Conservation (phyloP, 129 eudicot genomes). For the Chrysanthemum makinoi region DNA sequence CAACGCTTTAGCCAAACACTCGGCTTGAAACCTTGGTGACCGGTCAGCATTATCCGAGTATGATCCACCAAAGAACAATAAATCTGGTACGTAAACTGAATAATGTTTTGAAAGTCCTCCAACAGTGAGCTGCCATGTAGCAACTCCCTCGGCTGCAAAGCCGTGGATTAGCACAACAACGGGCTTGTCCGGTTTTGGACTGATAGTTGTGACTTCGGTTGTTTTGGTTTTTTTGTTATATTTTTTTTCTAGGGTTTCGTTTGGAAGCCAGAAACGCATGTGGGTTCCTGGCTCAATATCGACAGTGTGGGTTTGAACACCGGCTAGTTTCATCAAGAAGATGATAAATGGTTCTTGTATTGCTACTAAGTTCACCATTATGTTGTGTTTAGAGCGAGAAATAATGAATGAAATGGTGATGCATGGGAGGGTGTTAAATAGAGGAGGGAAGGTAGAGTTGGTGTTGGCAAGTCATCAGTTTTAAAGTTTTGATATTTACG, state of each 20-base stretch:
- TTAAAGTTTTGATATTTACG: not conserved
- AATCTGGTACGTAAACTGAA: conserved; percentile 87
- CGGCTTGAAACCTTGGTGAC: conserved; percentile 85
- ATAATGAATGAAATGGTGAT: not conserved
- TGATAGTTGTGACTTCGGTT: conserved; percentile 6
- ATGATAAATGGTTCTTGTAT: conserved; percentile 59
- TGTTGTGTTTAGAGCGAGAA: not conserved
- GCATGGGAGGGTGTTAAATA: conserved; percentile 15
- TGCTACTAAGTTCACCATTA: conserved; percentile 88
- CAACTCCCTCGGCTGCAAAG: conserved; percentile 84
- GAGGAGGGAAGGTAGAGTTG: conserved; percentile 31
- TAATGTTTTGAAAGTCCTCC: conserved; percentile 60
- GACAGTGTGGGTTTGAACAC: conserved; percentile 51
- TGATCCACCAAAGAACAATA: conserved; percentile 85
- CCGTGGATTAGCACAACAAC: conserved; percentile 79
- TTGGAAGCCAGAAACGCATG: conserved; percentile 81
- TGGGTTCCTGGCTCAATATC: conserved; percentile 67
- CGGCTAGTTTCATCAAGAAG: conserved; percentile 76
- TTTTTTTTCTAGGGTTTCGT: conserved; percentile 51
- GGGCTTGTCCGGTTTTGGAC: conserved; percentile 52
- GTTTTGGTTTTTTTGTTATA: conserved; percentile 21
- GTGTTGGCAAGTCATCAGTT: conserved; percentile 39
- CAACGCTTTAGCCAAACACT: conserved; percentile 58
- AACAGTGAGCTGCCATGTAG: conserved; percentile 88
- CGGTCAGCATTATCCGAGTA: conserved; percentile 50